These are phyloP conservation scores for Colletotrichum magnum DNA, from an alignment of 2,329 filamentous ascomycete species.

Conservation along the genomic window DNA sequence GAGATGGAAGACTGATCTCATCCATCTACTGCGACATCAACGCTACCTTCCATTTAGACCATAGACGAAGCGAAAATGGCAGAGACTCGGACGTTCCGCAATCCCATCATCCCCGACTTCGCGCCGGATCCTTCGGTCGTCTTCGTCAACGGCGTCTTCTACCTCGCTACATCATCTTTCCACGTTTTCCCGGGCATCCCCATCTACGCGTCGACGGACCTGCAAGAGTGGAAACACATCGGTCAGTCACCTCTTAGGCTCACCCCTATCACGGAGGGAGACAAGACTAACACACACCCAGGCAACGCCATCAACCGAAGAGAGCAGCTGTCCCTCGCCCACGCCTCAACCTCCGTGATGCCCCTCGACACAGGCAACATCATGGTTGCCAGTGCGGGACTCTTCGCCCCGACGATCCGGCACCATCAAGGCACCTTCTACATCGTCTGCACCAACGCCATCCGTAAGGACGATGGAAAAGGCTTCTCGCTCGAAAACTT, in stretches of 20 bases:
- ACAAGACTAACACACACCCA: background rate
- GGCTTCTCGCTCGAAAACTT: slow-evolving; percentile 43
- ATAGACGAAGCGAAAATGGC: background rate
- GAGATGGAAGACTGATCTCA: background rate
- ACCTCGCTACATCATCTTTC: slow-evolving; percentile 68
- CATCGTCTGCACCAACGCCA: slow-evolving; percentile 46
- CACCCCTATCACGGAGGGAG: accelerated
- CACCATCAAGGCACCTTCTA: slow-evolving; percentile 44
- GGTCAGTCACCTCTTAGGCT: slow-evolving; percentile 15
- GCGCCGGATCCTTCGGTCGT: slow-evolving; percentile 49
- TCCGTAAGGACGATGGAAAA: background rate
- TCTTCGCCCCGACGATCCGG: slow-evolving; percentile 46
- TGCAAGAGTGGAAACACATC: slow-evolving; percentile 50
- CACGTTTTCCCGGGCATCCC: slow-evolving; percentile 71
- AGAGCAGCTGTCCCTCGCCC: slow-evolving; percentile 16
- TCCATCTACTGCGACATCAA: background rate
- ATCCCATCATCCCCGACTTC: slow-evolving; percentile 51
- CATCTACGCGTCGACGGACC: slow-evolving; percentile 52
- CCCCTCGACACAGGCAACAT: slow-evolving; percentile 20
- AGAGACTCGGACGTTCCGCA: slow-evolving; percentile 20
- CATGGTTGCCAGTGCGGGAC: slow-evolving; percentile 29
- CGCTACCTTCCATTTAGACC: background rate
- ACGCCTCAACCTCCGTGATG: slow-evolving; percentile 4
- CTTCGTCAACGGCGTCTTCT: slow-evolving; percentile 48
- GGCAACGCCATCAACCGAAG: slow-evolving; percentile 30